Conservation (phyloP, 2,329 filamentous ascomycete genomes). For the Penicillium sp. region DNA sequence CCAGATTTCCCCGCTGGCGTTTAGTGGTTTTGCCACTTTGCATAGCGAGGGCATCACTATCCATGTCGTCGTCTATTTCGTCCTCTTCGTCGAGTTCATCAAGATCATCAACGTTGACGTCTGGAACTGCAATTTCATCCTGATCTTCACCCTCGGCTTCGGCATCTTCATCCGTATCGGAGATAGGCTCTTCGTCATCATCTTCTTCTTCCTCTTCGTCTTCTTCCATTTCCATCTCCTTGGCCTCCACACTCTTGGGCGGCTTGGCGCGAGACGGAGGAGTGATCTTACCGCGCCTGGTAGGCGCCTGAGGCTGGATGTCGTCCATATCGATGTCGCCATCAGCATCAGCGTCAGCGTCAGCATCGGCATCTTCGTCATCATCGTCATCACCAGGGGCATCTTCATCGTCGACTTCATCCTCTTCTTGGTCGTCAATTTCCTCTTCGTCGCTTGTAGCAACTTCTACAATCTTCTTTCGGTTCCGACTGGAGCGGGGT, state of each 20-base stretch:
- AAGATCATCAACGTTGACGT: slow-evolving; percentile 40
- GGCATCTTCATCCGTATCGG: slow-evolving; percentile 48
- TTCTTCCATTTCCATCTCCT: slow-evolving; percentile 46
- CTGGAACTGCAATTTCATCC: slow-evolving; percentile 47
- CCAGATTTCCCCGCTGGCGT: slow-evolving; percentile 63
- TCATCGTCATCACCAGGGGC: slow-evolving; percentile 42
- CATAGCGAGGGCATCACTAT: slow-evolving; percentile 46
- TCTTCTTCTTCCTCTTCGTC: slow-evolving; percentile 41
- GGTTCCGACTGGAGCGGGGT: slow-evolving; percentile 47
- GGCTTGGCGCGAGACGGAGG: slow-evolving; percentile 37
- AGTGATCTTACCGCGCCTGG: slow-evolving; percentile 41
- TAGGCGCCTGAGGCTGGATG: slow-evolving; percentile 39
- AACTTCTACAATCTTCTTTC: slow-evolving; percentile 47
- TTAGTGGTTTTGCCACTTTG: slow-evolving; percentile 68
- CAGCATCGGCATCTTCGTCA: slow-evolving; percentile 31
- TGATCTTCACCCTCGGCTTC: slow-evolving; percentile 52
- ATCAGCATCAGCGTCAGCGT: slow-evolving; percentile 33
- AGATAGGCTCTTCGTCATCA: slow-evolving; percentile 53
- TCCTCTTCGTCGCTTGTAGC: slow-evolving; percentile 52
- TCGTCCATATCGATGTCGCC: slow-evolving; percentile 50
- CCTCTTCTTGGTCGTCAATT: slow-evolving; percentile 47
- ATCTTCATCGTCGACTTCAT: slow-evolving; percentile 42
- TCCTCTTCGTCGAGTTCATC: slow-evolving; percentile 45
- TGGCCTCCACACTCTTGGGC: slow-evolving; percentile 48
- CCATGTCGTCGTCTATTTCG: slow-evolving; percentile 45